Evolutionary conservation across 2,329 filamentous ascomycete species (phyloP).

Genomic region (Colletotrichum noveboracense): DNA sequence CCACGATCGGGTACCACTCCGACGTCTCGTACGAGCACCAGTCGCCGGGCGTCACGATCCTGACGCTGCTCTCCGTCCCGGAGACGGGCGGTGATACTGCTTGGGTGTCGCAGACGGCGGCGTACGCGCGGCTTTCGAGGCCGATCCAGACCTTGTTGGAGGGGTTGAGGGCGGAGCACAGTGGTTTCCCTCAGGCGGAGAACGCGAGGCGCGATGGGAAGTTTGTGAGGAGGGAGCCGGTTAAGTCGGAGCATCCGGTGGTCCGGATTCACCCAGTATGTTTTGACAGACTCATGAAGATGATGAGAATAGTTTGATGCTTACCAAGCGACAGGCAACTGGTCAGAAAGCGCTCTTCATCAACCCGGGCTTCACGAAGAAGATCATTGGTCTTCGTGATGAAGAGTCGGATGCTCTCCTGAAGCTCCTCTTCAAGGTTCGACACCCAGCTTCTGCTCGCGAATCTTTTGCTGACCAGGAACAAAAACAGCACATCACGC

Average conservation of each 20-base stretch:
- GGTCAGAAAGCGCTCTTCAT: slow-evolving; percentile 32
- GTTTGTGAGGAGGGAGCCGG: slow-evolving; percentile 64
- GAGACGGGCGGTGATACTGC: slow-evolving; percentile 41
- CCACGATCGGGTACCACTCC: slow-evolving; percentile 43
- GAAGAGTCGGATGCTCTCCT: slow-evolving; percentile 82
- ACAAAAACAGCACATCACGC: slow-evolving; percentile 44
- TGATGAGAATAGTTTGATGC: too few relatives aligned
- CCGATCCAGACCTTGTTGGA: slow-evolving; percentile 41
- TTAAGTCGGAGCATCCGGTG: slow-evolving; percentile 69
- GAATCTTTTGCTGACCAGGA: not conserved
- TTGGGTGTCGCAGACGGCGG: slow-evolving; percentile 41
- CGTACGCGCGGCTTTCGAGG: slow-evolving; percentile 40
- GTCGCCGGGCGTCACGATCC: slow-evolving; percentile 44
- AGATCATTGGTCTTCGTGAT: slow-evolving; percentile 83
- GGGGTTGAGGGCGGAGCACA: slow-evolving; percentile 42
- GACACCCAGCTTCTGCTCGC: not conserved
- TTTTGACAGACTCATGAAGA: slow-evolving; percentile 27
- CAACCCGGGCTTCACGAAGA: slow-evolving; percentile 63
- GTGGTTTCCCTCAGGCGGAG: slow-evolving; percentile 42
- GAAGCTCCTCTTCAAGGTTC: slow-evolving; percentile 67
- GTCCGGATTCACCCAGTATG: slow-evolving; percentile 70
- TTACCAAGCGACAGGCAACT: slow-evolving; percentile 18
- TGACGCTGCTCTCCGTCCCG: slow-evolving; percentile 41
- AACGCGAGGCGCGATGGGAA: slow-evolving; percentile 35
- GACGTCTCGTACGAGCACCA: slow-evolving; percentile 49